Evolutionary conservation across 169 alveolate species (phyloP).

Genomic region (Plasmodium cynomolgi): DNA sequence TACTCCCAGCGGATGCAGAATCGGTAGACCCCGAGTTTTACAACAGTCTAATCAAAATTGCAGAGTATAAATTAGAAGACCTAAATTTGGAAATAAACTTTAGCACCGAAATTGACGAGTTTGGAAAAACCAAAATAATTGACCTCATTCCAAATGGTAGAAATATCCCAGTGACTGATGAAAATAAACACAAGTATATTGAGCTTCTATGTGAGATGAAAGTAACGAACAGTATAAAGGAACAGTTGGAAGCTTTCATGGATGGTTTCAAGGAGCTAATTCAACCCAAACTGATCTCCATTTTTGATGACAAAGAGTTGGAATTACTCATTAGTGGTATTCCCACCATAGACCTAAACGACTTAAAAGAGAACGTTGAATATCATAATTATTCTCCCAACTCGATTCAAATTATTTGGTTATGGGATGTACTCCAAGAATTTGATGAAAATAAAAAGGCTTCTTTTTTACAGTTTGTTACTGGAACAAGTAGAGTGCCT

Average conservation of each 20-base stretch:
- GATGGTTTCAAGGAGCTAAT: constrained; percentile 98
- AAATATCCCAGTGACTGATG: constrained; percentile 92
- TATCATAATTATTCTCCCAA: constrained; percentile 93
- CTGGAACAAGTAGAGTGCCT: constrained; percentile 95
- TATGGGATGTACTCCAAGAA: constrained; percentile 95
- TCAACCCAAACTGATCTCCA: constrained; percentile 94
- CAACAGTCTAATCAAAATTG: constrained; percentile 94
- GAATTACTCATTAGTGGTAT: constrained; percentile 97
- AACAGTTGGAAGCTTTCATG: constrained; percentile 96
- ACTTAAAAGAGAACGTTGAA: constrained; percentile 95
- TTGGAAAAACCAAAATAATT: constrained; percentile 93
- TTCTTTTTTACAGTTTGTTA: constrained; percentile 90
- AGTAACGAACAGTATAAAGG: constrained; percentile 94
- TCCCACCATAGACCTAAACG: constrained; percentile 98
- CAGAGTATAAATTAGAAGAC: constrained; percentile 93
- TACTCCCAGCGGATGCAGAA: constrained; percentile 97
- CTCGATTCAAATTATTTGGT: constrained; percentile 92
- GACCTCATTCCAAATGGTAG: constrained; percentile 98
- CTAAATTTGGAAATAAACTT: constrained; percentile 90
- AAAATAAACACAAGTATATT: constrained; percentile 95
- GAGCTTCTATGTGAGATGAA: constrained; percentile 95
- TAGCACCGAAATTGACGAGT: constrained; percentile 94
- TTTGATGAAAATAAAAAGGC: constrained; percentile 95
- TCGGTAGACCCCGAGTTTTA: constrained; percentile 98
- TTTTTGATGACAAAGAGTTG: constrained; percentile 95